These are phyloP conservation scores for Lentinula raphanica DNA, from an alignment of 768 basidiomycete species.

Conservation along the genomic window DNA sequence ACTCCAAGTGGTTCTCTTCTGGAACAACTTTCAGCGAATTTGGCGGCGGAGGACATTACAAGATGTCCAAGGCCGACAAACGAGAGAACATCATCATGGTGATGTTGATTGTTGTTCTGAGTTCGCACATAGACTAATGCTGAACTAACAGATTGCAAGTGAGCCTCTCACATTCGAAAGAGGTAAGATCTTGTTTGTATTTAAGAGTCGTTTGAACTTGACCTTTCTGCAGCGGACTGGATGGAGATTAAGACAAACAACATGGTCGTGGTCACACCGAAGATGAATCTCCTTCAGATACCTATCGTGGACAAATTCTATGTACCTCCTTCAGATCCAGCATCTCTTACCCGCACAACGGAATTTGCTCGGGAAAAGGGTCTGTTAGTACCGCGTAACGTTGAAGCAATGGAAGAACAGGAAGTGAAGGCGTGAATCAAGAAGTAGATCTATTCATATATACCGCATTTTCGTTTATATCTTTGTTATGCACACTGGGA, in stretches of 20 bases:
- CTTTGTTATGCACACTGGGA: too few species aligned
- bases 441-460: too few species aligned
- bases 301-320: slow-evolving; percentile 93
- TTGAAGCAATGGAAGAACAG: neutral
- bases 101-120: slow-evolving; percentile 15
- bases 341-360: slow-evolving; percentile 58
- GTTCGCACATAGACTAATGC: slow-evolving; percentile 2
- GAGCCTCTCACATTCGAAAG: slow-evolving; percentile 97
- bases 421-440: neutral
- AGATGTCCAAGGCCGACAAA: slow-evolving; percentile 94
- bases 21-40: slow-evolving; percentile 34
- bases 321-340: slow-evolving; percentile 81
- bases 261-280: slow-evolving; percentile 91
- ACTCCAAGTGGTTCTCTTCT: slow-evolving; percentile 89
- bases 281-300: slow-evolving; percentile 92
- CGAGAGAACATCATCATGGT: slow-evolving; percentile 95
- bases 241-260: slow-evolving; percentile 98
- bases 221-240: slow-evolving; percentile 72
- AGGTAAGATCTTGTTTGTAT: slow-evolving; percentile 37
- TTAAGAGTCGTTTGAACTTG: neutral
- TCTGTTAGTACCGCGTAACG: slow-evolving; percentile 24
- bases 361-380: slow-evolving; percentile 89
- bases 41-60: slow-evolving; percentile 39
- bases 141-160: slow-evolving; percentile 58
- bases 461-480: too few species aligned